Base-by-base conservation (phyloP, 805 yeast species). In the Saturnispora sanitii region DNA sequence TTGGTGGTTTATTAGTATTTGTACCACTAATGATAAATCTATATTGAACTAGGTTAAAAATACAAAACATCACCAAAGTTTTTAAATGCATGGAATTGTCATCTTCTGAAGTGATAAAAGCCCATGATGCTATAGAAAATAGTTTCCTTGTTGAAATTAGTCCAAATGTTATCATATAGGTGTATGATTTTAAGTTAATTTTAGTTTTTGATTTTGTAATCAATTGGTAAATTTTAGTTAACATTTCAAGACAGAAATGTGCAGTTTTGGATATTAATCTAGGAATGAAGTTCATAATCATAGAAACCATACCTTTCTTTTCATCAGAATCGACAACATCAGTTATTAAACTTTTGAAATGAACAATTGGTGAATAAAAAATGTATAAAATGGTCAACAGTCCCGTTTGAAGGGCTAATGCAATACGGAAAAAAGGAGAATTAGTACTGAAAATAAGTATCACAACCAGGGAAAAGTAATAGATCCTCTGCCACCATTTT, bases 371-470 rank as follows among this genome's bases (percentile, higher is more conserved):
- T 2, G 57, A 50, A 35, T 55, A 58, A 6, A 48, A 16, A 2
- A 44, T 18, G 6, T 48, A 33, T 6, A 49, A 35, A 7, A 54
- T 45, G 3, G 43, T 35, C 17, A 49, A 50, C 15, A 55, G 33
- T 2, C 61, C 65, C 6, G 46, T 41, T 40, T 55, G 56, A 13
- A 52, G 33, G 2, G 62, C 64, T 30, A 59, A 18, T 11, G 55
- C 45, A 6, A 60, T 54, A 43, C 54, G 57, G 21, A 49, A 46
- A 6, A 60, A 18, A 4, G 57, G 57, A 37, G 52, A 55, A 11
- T 53, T 21, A 2, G 45, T 43, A 6, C 50, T 49, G 3, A 59
- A 30, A 2, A 55, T 4, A 19, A 55, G n/a, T 7, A 48, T 30
- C 7, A 41, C 26, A 1, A 29, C 21, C 4, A 52, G 19, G 1